A percentile compares a stretch with the other conserved stretches of the same genome.
These are phyloP conservation scores for Cardamine occulta DNA, from an alignment of 345 rosid genomes.

Conservation along the genomic window DNA sequence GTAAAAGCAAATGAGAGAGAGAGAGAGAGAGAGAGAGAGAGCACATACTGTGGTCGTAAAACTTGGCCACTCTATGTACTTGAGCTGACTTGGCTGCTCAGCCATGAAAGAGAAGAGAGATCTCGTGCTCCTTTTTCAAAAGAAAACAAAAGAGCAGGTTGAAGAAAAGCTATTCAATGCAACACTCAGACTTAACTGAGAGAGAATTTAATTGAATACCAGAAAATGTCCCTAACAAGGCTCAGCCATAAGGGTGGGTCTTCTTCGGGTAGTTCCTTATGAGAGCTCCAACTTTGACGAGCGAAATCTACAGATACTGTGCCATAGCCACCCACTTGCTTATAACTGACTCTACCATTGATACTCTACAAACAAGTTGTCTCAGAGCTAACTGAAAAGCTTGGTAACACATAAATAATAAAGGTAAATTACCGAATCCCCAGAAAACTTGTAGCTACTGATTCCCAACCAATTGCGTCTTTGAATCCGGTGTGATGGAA, in stretches of 20 bases:
- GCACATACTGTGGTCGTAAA: constrained; percentile 66
- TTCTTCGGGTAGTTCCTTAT: constrained; percentile 37
- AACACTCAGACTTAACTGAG: not conserved
- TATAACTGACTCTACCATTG: constrained; percentile 31
- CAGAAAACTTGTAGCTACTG: constrained; percentile 14
- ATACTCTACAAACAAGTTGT: constrained; percentile 18
- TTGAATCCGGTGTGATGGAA: constrained; percentile 7
- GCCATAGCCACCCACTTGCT: constrained; percentile 7
- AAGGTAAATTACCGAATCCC: constrained; percentile 19
- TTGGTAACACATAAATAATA: not conserved
- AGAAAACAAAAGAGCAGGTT: constrained; percentile 2
- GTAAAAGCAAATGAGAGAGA: not conserved
- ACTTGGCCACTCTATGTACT: constrained; percentile 86
- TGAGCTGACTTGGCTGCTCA: constrained; percentile 86
- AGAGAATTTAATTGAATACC: constrained; percentile 44
- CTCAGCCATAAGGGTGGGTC: constrained; percentile 61
- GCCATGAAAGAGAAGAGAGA: constrained; percentile 55
- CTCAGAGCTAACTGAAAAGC: not conserved
- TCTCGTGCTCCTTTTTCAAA: constrained; percentile 54
- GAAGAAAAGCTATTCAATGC: constrained; percentile 1
- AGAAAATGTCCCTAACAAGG: constrained; percentile 48
- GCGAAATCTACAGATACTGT: constrained; percentile 35
- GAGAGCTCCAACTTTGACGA: constrained; percentile 6
- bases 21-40: not conserved
- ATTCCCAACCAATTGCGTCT: constrained; percentile 22